Percentiles rank a stretch among this genome's conserved stretches.
These are phyloP conservation scores for Pseudocercospora crystallina DNA, from an alignment of 2,329 filamentous ascomycete species.

Conservation along the genomic window DNA sequence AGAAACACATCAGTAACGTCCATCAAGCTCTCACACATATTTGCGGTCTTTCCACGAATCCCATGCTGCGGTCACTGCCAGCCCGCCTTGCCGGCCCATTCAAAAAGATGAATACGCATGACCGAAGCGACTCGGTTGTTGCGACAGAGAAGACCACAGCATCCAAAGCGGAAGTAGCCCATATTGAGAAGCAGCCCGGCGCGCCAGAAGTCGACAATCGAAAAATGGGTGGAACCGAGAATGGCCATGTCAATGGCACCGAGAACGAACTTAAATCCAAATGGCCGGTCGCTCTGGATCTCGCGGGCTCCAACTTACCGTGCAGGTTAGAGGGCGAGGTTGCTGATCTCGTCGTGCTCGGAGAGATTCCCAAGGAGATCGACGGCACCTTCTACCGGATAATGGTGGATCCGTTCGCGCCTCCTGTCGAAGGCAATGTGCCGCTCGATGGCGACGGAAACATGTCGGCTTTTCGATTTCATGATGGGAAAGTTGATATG, in stretches of 20 bases:
- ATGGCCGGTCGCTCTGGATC: slow-evolving; percentile 22
- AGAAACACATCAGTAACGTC: no score
- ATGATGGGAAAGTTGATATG: slow-evolving; percentile 44
- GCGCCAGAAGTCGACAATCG: no score
- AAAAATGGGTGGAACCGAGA: background rate
- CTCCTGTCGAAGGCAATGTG: slow-evolving; percentile 58
- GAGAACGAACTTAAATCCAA: slow-evolving; percentile 13
- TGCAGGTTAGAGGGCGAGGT: slow-evolving; percentile 44
- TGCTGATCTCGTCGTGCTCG: slow-evolving; percentile 31
- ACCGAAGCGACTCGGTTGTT: no score
- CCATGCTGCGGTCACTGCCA: no score
- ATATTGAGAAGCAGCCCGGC: no score
- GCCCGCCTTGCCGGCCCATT: no score
- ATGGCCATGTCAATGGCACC: background rate
- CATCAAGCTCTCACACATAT: no score
- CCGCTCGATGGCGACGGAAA: slow-evolving; percentile 49
- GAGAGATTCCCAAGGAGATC: slow-evolving; percentile 35
- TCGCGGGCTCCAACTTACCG: slow-evolving; percentile 31
- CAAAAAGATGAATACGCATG: no score
- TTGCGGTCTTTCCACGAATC: no score
- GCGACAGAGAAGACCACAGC: no score
- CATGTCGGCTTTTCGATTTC: slow-evolving; percentile 44
- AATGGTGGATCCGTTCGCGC: slow-evolving; percentile 55
- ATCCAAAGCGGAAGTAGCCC: no score
- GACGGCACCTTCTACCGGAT: slow-evolving; percentile 44